Evolutionary conservation across 1,284 basidiomycete species (phyloP).

Genomic region (Marasmius sp.): DNA sequence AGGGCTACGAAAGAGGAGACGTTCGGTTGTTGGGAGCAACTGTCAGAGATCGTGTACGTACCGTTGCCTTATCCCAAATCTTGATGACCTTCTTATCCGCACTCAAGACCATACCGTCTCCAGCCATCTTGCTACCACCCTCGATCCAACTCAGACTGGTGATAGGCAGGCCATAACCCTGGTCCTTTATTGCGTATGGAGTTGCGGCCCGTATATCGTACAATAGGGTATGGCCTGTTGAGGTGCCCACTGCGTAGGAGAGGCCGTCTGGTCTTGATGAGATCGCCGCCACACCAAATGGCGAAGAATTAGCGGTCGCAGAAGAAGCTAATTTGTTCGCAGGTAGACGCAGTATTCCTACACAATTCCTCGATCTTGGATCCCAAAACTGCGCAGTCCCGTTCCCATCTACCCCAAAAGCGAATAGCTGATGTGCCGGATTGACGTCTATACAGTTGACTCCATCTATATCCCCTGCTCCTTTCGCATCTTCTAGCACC

Average conservation of each 20-base stretch:
- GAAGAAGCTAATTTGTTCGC: slow-evolving; percentile 53
- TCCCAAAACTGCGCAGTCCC: slow-evolving; percentile 97
- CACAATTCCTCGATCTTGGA: slow-evolving; percentile 78
- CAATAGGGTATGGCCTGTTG: slow-evolving; percentile 90
- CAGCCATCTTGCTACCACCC: slow-evolving; percentile 78
- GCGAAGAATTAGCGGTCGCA: slow-evolving; percentile 36
- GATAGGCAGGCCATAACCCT: slow-evolving; percentile 94
- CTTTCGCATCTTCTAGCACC: slow-evolving; percentile 47
- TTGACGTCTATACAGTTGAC: slow-evolving; percentile 95
- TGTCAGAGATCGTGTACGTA: slow-evolving; percentile 37
- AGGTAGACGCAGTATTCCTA: slow-evolving; percentile 81
- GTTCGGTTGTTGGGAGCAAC: slow-evolving; percentile 11
- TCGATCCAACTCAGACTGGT: slow-evolving; percentile 90
- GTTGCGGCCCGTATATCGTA: slow-evolving; percentile 90
- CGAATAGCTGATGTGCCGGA: slow-evolving; percentile 88
- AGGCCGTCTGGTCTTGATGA: slow-evolving; percentile 86
- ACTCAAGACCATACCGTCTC: slow-evolving; percentile 85
- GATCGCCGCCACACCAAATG: slow-evolving; percentile 80
- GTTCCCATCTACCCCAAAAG: slow-evolving; percentile 84
- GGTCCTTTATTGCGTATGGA: slow-evolving; percentile 91
- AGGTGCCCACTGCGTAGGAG: slow-evolving; percentile 92
- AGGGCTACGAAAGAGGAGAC: slow-evolving; percentile 49
- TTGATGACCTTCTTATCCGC: slow-evolving; percentile 95
- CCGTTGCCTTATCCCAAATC: slow-evolving; percentile 87
- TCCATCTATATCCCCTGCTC: slow-evolving; percentile 63